phyloP scores from a whole-genome alignment of 768 basidiomycete genomes.

The Psilocybe subaeruginosa region DNA sequence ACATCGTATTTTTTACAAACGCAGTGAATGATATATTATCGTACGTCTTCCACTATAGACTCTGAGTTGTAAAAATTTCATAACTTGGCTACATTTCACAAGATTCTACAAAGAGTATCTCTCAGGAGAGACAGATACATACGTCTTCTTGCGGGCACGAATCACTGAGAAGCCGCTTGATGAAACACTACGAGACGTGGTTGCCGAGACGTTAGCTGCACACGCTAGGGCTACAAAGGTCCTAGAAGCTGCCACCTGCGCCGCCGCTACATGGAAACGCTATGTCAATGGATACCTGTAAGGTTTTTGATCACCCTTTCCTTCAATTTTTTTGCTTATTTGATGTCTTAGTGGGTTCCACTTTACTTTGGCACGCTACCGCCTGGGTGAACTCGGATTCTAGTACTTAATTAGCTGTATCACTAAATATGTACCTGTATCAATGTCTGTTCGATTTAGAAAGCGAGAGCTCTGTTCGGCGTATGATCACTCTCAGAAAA shows the following conservation, averaged over 20 bases:
- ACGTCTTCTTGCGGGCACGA: not conserved
- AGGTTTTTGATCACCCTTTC: not conserved
- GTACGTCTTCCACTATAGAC: not conserved
- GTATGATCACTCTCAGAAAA: too few species aligned
- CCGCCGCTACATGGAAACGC: not conserved
- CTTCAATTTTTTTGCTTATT: not conserved
- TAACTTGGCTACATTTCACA: not conserved
- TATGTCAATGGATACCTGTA: constrained; percentile 5
- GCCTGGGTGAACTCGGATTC: constrained; percentile 2
- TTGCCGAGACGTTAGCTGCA: not conserved
- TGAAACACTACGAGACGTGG: constrained; percentile 3
- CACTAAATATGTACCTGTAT: too few species aligned
- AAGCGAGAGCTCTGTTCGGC: too few species aligned
- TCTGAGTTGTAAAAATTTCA: not conserved
- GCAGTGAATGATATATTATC: not conserved
- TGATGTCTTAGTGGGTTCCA: not conserved
- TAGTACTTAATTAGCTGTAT: not conserved
- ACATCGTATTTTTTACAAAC: not conserved
- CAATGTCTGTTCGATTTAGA: too few species aligned
- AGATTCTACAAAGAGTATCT: constrained; percentile 10
- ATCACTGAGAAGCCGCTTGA: not conserved
- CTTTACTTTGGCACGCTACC: not conserved
- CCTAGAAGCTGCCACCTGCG: not conserved
- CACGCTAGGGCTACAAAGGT: not conserved
- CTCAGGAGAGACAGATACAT: constrained; percentile 5